These are phyloP conservation scores for Crinitomyces ghanaensis DNA, from an alignment of 805 yeast species.

Conservation along the genomic window DNA sequence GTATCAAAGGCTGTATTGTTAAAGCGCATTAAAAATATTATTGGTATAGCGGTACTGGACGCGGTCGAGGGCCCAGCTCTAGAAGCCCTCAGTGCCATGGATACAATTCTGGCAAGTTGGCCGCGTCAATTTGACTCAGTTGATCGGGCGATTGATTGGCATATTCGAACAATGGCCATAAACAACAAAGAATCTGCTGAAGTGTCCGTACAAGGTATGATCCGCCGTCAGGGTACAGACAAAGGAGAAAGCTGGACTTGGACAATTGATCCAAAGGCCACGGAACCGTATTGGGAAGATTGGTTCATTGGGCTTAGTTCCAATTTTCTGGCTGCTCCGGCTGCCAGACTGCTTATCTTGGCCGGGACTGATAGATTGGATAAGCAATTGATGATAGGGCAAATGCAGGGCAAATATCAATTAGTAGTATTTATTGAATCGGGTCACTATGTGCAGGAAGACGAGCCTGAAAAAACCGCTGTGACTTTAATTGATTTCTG, in stretches of 20 bases:
- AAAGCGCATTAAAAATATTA: constrained; percentile 23
- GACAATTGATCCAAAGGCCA: constrained; percentile 50
- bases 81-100: constrained; percentile 55
- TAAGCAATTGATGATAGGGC: constrained; percentile 79
- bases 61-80: constrained; percentile 92
- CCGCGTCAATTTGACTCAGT: constrained; percentile 48
- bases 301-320: constrained; percentile 73
- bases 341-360: constrained; percentile 62
- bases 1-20: constrained; percentile 41
- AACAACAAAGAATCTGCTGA: constrained; percentile 51
- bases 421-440: constrained; percentile 67
- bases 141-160: constrained; percentile 72
- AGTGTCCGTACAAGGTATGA: constrained; percentile 66
- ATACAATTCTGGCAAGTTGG: constrained; percentile 47
- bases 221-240: constrained; percentile 22
- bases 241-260: constrained; percentile 34
- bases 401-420: constrained; percentile 95
- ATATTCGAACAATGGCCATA: constrained; percentile 43
- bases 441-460: constrained; percentile 96
- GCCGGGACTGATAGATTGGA: constrained; percentile 89
- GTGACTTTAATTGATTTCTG: constrained; percentile 31
- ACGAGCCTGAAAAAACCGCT: constrained; percentile 60
- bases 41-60: constrained; percentile 73
- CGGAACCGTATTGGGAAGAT: constrained; percentile 57
- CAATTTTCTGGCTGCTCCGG: constrained; percentile 35